phyloP scores from a whole-genome alignment of 1,284 basidiomycete species.

The Marasmius fiardii region DNA sequence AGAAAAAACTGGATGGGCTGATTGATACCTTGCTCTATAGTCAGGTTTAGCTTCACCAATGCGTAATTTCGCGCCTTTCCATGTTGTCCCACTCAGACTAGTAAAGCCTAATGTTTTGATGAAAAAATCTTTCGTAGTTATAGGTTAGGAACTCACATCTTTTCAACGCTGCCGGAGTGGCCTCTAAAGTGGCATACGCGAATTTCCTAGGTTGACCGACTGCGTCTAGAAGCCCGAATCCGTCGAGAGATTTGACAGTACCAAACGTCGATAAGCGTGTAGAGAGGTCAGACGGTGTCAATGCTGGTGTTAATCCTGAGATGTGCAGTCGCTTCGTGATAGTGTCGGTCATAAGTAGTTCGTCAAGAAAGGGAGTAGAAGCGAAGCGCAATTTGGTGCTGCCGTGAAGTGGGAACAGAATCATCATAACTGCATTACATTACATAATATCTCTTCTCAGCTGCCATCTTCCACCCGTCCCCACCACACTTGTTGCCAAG shows the following conservation, averaged over 20 bases:
- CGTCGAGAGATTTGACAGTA: conserved; percentile 62
- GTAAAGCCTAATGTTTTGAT: conserved; percentile 53
- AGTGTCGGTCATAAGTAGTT: conserved; percentile 11
- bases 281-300: conserved; percentile 55
- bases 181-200: conserved; percentile 71
- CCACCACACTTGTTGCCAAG: no score
- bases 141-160: conserved; percentile 48
- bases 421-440: no score
- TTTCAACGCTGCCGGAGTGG: conserved; percentile 52
- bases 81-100: conserved; percentile 71
- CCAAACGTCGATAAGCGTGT: conserved; percentile 64
- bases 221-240: conserved; percentile 60
- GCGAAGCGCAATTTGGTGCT: no score
- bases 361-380: no score
- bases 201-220: conserved; percentile 67
- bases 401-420: no score
- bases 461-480: no score
- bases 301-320: conserved; percentile 67
- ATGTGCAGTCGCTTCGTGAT: conserved; percentile 67
- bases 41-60: conserved; percentile 77
- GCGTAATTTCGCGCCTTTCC: conserved; percentile 81
- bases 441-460: no score
- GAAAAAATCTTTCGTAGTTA: conserved; percentile 4
- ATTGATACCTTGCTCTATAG: conserved; percentile 65
- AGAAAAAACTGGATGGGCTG: no score